Evolutionary conservation across 2,329 filamentous ascomycete genomes (phyloP).

Genomic region (Fusarium sp.): DNA sequence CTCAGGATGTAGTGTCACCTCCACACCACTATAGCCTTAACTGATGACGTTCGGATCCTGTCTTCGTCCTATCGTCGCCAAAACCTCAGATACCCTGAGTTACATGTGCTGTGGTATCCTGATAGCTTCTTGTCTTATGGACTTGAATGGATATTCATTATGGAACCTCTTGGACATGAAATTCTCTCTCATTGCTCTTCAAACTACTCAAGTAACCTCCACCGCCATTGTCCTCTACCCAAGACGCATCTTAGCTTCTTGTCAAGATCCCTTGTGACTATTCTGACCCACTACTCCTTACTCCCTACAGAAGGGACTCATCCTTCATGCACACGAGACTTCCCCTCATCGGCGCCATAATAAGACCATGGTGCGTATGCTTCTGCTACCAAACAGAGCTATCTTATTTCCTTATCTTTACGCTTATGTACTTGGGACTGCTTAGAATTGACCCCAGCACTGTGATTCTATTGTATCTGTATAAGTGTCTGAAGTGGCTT

Average conservation of each 20-base stretch:
- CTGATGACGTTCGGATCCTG: slow-evolving; percentile 24
- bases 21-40: slow-evolving; percentile 24
- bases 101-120: background rate
- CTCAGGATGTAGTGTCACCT: slow-evolving; percentile 24
- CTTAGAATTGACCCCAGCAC: background rate
- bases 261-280: slow-evolving; percentile 23
- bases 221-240: slow-evolving; percentile 9
- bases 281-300: slow-evolving; percentile 18
- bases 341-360: slow-evolving; percentile 15
- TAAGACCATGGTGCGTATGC: slow-evolving; percentile 1
- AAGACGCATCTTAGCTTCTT: slow-evolving; percentile 7
- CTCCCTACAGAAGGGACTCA: background rate
- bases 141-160: background rate
- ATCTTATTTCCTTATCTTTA: background rate
- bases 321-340: slow-evolving; percentile 24
- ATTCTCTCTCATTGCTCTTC: background rate
- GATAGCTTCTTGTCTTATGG: background rate
- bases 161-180: background rate
- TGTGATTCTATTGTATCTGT: no score
- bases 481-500: background rate
- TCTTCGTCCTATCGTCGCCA: slow-evolving; percentile 4
- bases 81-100: background rate
- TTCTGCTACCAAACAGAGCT: background rate
- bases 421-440: background rate
- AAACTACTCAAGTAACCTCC: background rate